These are phyloP conservation scores for Cryptosporidium tyzzeri DNA, from an alignment of 169 alveolate species.

Conservation along the genomic window DNA sequence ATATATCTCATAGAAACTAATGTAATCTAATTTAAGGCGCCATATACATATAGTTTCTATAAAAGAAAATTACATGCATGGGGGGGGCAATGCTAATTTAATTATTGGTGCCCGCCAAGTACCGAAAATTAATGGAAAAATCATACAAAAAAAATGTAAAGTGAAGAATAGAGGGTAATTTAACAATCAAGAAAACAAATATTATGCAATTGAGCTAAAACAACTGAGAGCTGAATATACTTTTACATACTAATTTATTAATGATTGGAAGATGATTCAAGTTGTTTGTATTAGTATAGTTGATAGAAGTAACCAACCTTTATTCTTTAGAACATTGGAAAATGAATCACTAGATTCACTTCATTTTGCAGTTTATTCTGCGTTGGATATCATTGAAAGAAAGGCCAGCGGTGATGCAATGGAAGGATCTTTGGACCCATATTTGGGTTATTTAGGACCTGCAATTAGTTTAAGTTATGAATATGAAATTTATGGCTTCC, in stretches of 20 bases:
- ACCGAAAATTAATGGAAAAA: background rate
- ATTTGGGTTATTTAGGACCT: slow-evolving; percentile 70
- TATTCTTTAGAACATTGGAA: slow-evolving; percentile 66
- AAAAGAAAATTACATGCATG: background rate
- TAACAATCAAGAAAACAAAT: too few relatives aligned
- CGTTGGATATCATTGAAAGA: slow-evolving; percentile 55
- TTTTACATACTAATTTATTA: background rate
- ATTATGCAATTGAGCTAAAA: too few relatives aligned
- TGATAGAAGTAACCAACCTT: slow-evolving; percentile 66
- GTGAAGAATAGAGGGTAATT: background rate
- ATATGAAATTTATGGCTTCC: slow-evolving; percentile 71
- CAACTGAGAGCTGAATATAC: background rate
- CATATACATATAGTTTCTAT: background rate
- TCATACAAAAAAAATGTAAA: background rate
- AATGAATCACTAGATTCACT: slow-evolving; percentile 51
- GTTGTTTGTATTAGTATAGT: slow-evolving; percentile 47
- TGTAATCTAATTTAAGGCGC: background rate
- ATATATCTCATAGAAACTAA: background rate
- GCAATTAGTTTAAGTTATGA: slow-evolving; percentile 67
- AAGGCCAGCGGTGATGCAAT: slow-evolving; percentile 24
- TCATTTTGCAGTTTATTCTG: slow-evolving; percentile 58
- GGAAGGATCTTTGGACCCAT: slow-evolving; percentile 38
- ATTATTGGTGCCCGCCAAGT: background rate
- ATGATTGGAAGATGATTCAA: slow-evolving; percentile 8
- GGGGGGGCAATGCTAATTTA: background rate